Evolutionary conservation across 225 moss, liverwort and hornwort species (phyloP).

Genomic region (Pseudisothecium myosuroides): DNA sequence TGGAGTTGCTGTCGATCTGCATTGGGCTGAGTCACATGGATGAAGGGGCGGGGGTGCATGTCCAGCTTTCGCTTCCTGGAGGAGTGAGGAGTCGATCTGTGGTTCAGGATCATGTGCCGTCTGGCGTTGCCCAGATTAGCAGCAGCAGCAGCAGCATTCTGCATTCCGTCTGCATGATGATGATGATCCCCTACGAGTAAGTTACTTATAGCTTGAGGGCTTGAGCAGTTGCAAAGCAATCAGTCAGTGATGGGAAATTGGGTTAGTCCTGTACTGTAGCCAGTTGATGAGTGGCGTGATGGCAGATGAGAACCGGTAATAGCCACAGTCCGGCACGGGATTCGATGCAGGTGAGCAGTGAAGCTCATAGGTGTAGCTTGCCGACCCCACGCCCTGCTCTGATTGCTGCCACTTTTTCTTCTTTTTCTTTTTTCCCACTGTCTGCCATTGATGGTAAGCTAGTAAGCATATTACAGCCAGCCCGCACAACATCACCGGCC

Average conservation of each 20-base stretch:
- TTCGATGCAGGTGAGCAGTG: background rate
- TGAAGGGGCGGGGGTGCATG: background rate
- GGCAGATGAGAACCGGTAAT: background rate
- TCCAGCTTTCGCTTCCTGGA: background rate
- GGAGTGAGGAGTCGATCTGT: background rate
- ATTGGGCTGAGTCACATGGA: background rate
- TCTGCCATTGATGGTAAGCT: background rate
- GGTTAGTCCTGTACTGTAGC: background rate
- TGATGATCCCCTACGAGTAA: no score
- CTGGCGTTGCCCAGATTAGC: background rate
- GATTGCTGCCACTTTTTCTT: conserved; percentile 16
- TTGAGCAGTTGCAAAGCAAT: background rate
- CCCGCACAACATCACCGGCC: background rate
- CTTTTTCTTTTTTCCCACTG: background rate
- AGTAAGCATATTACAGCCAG: background rate
- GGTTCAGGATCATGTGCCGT: background rate
- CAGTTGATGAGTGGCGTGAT: background rate
- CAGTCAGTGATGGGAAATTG: background rate
- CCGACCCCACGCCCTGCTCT: conserved; percentile 20
- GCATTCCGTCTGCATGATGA: background rate
- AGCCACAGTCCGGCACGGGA: background rate
- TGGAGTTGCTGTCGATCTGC: background rate
- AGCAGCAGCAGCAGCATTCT: background rate
- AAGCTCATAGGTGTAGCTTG: background rate
- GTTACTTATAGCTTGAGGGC: no score